Evolutionary conservation across 306 rosid species (phyloP), one percentile per base, ranked within the genome.

Genomic region (Ormosia emarginata): DNA sequence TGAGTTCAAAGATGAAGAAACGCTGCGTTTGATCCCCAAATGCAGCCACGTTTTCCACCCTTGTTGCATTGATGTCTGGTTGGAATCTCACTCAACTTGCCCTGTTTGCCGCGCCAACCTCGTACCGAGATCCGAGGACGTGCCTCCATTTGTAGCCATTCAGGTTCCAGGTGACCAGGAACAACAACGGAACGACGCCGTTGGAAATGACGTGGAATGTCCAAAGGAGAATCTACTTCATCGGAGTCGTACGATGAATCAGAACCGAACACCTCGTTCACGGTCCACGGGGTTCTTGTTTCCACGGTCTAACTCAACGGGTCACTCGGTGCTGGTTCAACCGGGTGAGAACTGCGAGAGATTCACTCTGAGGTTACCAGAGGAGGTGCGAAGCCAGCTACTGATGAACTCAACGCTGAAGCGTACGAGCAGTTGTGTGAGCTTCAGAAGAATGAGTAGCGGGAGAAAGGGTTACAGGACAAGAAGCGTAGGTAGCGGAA

Each of bases 41-140:
- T 92, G 94, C 57, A 85, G 77, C 82, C 97, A 92, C 80, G 94
- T 90, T 33, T 92, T 92, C 71, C 97, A 92, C 77, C 80, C 90
- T 0, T 75, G 56, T 8, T 92, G 97, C 37, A 83, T 92, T 47
- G 94, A 89, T 71, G 61, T 83, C 7, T 90, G 97, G 97, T 59
- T 92, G 8, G 76, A 75, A 2, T 78, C 90, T 3, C 91, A 92
- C 77, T 70, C 88, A 47, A 92, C 97, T 4, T 92, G 97, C 49
- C 97, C 97, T 0, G 92, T 92, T 41, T 92, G 97, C 59, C 89
- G 97, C 5, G 88, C 97, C 13, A 68, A 82, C 70, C 73, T 92
- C 8, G 55, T 80, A 7, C 89, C 92, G 3, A 81, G 67, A 15
- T 86, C 91, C 5, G 91, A 91, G 4, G 95, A 91, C 24, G 15